These are phyloP conservation scores for Aspergillus tubingensis DNA, from an alignment of 2,329 filamentous ascomycete species.

Conservation along the genomic window DNA sequence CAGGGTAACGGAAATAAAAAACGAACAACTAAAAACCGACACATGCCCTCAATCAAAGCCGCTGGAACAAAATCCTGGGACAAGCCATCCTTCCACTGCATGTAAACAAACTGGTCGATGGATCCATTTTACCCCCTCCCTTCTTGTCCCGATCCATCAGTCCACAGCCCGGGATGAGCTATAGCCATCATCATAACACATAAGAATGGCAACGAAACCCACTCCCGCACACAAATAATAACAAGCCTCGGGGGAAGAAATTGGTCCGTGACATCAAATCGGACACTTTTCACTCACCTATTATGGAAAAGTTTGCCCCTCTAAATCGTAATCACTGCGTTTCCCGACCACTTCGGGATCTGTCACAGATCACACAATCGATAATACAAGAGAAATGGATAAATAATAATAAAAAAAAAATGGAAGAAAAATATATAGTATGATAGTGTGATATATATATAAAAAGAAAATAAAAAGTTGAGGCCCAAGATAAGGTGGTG, in stretches of 20 bases:
- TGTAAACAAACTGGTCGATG: constrained; percentile 8
- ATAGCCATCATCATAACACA: constrained; percentile 2
- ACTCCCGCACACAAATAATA: constrained; percentile 6
- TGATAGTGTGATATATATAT: no score
- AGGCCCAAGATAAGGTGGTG: background rate
- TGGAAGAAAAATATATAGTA: background rate
- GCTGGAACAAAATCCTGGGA: background rate
- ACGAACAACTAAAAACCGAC: constrained; percentile 3
- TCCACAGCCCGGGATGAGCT: constrained; percentile 4
- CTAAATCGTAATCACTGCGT: background rate
- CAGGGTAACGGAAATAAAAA: constrained; percentile 1
- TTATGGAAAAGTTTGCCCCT: background rate
- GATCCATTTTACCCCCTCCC: background rate
- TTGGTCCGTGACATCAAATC: constrained; percentile 7
- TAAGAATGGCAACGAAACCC: constrained; percentile 4
- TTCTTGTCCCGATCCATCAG: constrained; percentile 2
- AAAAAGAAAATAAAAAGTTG: no score
- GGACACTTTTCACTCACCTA: constrained; percentile 3
- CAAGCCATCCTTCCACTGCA: constrained; percentile 4
- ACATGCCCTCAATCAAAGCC: background rate
- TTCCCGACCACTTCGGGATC: no score
- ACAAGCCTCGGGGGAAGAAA: constrained; percentile 3
- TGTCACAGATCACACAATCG: no score
- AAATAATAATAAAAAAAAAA: background rate
- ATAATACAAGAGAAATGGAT: no score